Percentiles rank a stretch among this genome's conserved stretches.
Evolutionary conservation across 768 basidiomycete species (phyloP).

Genomic region (Cubamyces lactineus): DNA sequence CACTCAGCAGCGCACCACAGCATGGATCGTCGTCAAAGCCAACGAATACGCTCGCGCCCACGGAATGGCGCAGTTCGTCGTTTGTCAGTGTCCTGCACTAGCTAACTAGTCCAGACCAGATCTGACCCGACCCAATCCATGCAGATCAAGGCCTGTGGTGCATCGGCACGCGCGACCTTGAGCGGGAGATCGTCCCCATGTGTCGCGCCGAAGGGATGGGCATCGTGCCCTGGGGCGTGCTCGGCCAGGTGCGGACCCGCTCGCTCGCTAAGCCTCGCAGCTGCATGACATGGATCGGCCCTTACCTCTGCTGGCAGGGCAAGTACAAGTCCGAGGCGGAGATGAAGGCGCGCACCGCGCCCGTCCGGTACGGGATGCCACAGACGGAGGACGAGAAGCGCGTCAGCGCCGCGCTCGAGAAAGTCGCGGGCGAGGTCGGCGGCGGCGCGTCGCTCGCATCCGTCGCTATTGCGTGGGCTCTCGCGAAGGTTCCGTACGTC

Average conservation of each 20-base stretch:
- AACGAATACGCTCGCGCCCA: constrained; percentile 46
- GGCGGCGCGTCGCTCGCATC: constrained; percentile 11
- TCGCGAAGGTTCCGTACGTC: constrained; percentile 9
- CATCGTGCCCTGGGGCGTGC: constrained; percentile 23
- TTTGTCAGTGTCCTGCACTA: constrained; percentile 2
- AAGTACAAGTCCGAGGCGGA: constrained; percentile 41
- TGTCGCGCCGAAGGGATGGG: constrained; percentile 32
- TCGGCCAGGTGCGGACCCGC: neutral
- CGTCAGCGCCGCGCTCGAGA: constrained; percentile 47
- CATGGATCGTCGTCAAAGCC: constrained; percentile 40
- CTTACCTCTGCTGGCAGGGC: constrained; percentile 38
- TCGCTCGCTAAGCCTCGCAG: neutral
- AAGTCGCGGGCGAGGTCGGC: constrained; percentile 52
- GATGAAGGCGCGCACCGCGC: constrained; percentile 30
- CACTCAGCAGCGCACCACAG: constrained; percentile 17
- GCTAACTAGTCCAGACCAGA: no score
- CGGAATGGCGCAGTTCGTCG: constrained; percentile 34
- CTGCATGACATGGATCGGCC: constrained; percentile 37
- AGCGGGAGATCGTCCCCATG: constrained; percentile 47
- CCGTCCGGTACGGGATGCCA: constrained; percentile 39
- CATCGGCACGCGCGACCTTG: constrained; percentile 41
- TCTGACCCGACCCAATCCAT: constrained; percentile 35
- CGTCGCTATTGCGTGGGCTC: constrained; percentile 27
- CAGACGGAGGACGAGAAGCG: constrained; percentile 28
- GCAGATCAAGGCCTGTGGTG: constrained; percentile 43